These are phyloP conservation scores for Diospyros kaki DNA, from an alignment of 148 eudicot species.

Conservation along the genomic window DNA sequence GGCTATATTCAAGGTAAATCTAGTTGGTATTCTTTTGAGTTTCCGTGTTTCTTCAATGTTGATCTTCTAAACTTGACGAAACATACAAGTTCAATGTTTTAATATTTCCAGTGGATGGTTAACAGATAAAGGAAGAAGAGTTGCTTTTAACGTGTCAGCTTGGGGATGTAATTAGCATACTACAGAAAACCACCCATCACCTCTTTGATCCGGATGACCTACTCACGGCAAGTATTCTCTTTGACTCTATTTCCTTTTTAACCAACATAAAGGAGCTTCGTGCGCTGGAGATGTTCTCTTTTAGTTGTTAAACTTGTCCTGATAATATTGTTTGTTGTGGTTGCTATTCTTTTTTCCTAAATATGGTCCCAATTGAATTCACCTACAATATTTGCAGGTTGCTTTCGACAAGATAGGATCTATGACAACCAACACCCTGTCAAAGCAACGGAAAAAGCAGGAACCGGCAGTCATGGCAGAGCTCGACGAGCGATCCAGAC, in stretches of 20 bases:
- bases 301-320: no score
- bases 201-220: slow-evolving; percentile 98
- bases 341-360: no score
- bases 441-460: slow-evolving; percentile 87
- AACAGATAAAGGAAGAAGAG: slow-evolving; percentile 96
- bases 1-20: slow-evolving; percentile 81
- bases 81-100: background rate
- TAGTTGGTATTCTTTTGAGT: slow-evolving; percentile 5
- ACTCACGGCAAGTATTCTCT: slow-evolving; percentile 52
- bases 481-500: slow-evolving; percentile 68
- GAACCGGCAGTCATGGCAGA: slow-evolving; percentile 94
- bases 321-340: no score
- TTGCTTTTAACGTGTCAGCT: slow-evolving; percentile 64
- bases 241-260: background rate
- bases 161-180: slow-evolving; percentile 81
- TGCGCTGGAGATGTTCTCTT: no score
- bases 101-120: slow-evolving; percentile 13
- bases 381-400: slow-evolving; percentile 44
- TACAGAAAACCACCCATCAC: slow-evolving; percentile 84
- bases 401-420: slow-evolving; percentile 87
- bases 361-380: no score
- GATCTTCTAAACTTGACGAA: background rate
- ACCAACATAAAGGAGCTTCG: no score
- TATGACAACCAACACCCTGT: slow-evolving; percentile 65
- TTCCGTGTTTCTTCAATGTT: background rate